Conservation (phyloP, 805 yeast species). For the Millerago galiae region DNA sequence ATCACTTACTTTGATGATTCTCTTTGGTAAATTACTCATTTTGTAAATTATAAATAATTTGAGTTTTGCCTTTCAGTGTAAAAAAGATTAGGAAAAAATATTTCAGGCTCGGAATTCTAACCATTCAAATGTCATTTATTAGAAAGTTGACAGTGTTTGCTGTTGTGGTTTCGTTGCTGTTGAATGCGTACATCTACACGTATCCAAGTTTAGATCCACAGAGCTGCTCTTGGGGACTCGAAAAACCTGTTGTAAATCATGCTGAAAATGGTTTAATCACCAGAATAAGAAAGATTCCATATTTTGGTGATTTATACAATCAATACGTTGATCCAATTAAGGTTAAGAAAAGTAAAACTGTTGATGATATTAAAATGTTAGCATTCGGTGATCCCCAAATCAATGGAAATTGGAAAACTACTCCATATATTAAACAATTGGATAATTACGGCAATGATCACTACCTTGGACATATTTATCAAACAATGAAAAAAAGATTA, state of each 20-base stretch:
- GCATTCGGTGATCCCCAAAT: constrained; percentile 97
- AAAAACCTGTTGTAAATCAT: constrained; percentile 14
- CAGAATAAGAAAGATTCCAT: constrained; percentile 13
- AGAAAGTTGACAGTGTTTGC: constrained; percentile 20
- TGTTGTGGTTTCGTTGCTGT: constrained; percentile 31
- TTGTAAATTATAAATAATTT: no score
- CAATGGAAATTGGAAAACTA: constrained; percentile 74
- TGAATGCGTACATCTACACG: constrained; percentile 64
- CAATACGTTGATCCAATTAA: constrained; percentile 23
- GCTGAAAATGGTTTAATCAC: constrained; percentile 6
- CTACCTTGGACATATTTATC: constrained; percentile 79
- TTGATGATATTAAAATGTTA: constrained; percentile 54
- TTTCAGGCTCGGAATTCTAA: background rate
- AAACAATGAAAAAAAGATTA: constrained; percentile 54
- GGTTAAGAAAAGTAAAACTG: constrained; percentile 7
- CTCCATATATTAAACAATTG: constrained; percentile 64
- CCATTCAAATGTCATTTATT: constrained; percentile 13
- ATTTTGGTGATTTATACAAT: constrained; percentile 19
- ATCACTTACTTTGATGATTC: constrained; percentile 75
- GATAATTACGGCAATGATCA: constrained; percentile 90
- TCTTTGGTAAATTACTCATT: constrained; percentile 55
- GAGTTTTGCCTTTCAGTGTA: no score
- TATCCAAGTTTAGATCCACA: constrained; percentile 59
- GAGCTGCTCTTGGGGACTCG: constrained; percentile 54
- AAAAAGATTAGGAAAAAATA: background rate